Percentiles rank a stretch among this genome's conserved stretches.
Conservation (phyloP, 345 rosid genomes). For the Eucalyptus viminalis region DNA sequence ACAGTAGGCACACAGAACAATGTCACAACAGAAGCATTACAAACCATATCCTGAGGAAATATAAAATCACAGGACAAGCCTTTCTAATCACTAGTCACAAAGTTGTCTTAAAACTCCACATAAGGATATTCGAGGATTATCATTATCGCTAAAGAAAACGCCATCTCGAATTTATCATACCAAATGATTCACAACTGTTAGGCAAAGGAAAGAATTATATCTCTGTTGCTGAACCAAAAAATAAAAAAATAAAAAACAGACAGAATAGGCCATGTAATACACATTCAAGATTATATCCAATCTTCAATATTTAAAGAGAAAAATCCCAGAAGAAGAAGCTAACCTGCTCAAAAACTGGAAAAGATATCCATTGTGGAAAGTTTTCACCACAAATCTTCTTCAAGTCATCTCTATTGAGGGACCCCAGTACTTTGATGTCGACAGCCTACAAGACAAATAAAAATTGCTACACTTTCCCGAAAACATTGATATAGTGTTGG, state of each 20-base stretch:
- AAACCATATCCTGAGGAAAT: neutral
- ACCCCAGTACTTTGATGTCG: constrained; percentile 84
- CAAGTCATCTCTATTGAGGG: constrained; percentile 85
- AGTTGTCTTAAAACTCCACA: neutral
- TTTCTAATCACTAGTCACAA: neutral
- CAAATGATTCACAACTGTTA: neutral
- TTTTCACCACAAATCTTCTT: constrained; percentile 95
- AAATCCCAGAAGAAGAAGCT: neutral
- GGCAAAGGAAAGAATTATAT: neutral
- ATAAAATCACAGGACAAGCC: neutral
- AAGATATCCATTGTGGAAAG: constrained; percentile 96
- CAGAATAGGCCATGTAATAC: neutral
- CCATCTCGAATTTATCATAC: neutral
- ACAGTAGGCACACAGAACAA: constrained; percentile 1
- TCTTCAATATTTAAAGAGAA: neutral
- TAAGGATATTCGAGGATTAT: neutral
- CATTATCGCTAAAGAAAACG: neutral
- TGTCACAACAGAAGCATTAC: neutral
- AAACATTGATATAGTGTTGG: neutral
- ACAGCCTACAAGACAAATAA: constrained; percentile 51
- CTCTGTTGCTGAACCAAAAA: neutral
- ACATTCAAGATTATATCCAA: neutral
- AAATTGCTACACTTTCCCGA: neutral
- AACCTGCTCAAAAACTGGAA: constrained; percentile 99
- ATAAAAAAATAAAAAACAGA: neutral